A percentile compares a stretch with the other conserved stretches of the same genome.
phyloP scores from a whole-genome alignment of 2,329 filamentous ascomycete genomes.

The Leptographium flavum region DNA sequence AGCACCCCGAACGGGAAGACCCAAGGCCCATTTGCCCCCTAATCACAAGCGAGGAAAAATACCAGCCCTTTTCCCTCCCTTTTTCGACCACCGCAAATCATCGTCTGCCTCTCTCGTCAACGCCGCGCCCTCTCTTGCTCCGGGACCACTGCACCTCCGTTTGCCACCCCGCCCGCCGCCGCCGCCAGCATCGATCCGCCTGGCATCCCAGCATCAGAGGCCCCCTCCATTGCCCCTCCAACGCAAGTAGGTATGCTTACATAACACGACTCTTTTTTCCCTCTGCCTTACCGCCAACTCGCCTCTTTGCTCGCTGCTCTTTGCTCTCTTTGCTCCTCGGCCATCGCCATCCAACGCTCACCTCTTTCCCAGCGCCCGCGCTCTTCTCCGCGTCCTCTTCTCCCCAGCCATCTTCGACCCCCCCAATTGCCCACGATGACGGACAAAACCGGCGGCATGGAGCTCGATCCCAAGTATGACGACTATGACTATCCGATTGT shows the following conservation, averaged over 20 bases:
- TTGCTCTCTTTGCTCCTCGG: background rate
- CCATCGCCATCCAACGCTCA: background rate
- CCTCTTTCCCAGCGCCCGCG: background rate
- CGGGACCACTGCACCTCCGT: too few species aligned
- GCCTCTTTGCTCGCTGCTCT: background rate
- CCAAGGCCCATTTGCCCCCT: too few species aligned
- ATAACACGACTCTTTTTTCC: background rate
- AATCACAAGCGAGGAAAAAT: too few species aligned
- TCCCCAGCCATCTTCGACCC: too few species aligned
- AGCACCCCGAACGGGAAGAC: too few species aligned
- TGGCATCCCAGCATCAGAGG: too few species aligned
- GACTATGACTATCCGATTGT: slow-evolving; percentile 84
- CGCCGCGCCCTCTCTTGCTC: too few species aligned
- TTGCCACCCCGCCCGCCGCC: too few species aligned
- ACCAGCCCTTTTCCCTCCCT: too few species aligned
- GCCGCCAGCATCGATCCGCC: background rate
- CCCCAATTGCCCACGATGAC: background rate
- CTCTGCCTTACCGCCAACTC: background rate
- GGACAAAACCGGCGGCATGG: slow-evolving; percentile 21
- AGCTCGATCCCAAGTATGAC: slow-evolving; percentile 83
- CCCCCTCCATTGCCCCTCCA: too few species aligned
- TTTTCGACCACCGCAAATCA: background rate
- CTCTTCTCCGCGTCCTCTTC: background rate
- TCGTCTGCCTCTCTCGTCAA: background rate
- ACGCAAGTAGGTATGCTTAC: too few species aligned